phyloP scores from a whole-genome alignment of 106 monocot species.

The Ottelia alismoides region DNA sequence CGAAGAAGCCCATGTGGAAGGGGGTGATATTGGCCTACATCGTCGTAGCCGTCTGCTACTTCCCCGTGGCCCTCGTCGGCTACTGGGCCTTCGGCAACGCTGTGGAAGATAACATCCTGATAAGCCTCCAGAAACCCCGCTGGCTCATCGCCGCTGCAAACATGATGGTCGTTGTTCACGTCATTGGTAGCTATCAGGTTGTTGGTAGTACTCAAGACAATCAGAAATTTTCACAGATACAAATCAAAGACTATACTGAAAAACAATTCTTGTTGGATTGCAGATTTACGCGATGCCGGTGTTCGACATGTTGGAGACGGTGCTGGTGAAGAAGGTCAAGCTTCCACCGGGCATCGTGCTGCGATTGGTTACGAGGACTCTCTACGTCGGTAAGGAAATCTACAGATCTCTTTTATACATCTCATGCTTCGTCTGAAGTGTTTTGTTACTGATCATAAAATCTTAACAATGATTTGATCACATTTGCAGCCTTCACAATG shows the following conservation, averaged over 20 bases:
- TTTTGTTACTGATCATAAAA: not conserved
- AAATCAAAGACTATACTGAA: not conserved
- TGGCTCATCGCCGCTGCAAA: slow-evolving; percentile 18
- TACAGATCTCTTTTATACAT: not conserved
- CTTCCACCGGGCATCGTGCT: slow-evolving; percentile 22
- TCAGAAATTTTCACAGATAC: too few relatives aligned
- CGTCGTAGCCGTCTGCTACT: slow-evolving; percentile 17
- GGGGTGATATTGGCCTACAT: slow-evolving; percentile 17
- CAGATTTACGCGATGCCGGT: slow-evolving; percentile 20
- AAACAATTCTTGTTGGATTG: not conserved
- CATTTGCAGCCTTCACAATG: slow-evolving; percentile 35
- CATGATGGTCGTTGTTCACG: slow-evolving; percentile 17
- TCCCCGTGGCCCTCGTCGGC: slow-evolving; percentile 14
- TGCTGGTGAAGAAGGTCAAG: slow-evolving; percentile 19
- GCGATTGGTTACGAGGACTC: slow-evolving; percentile 21
- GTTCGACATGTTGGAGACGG: slow-evolving; percentile 36
- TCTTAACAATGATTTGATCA: too few relatives aligned
- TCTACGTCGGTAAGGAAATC: slow-evolving; percentile 28
- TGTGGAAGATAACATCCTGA: slow-evolving; percentile 14
- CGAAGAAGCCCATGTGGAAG: slow-evolving; percentile 26
- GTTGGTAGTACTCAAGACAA: not conserved
- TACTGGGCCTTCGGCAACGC: slow-evolving; percentile 18
- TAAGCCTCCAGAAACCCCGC: slow-evolving; percentile 5
- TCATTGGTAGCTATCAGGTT: slow-evolving; percentile 23
- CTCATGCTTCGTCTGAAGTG: not conserved